Conservation (phyloP, 176 grass and related monocot genomes). For the Carex kokanica region DNA sequence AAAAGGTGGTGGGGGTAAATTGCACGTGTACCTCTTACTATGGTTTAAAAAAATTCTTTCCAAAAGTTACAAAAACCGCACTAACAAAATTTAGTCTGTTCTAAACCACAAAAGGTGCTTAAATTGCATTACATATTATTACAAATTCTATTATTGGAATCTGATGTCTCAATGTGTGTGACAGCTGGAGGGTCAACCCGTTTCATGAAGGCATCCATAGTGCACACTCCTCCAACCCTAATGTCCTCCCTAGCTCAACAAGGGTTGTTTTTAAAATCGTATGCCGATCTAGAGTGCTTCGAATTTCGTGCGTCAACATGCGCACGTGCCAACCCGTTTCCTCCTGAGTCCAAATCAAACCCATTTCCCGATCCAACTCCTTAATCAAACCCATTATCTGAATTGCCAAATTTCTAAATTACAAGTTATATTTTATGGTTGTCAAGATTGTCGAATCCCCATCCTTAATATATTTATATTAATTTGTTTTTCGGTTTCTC, state of each 20-base stretch:
- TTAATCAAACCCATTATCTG: too few species aligned
- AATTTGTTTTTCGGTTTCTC: too few species aligned
- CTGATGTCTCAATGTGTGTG: constrained; percentile 55
- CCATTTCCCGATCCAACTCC: too few species aligned
- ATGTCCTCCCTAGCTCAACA: constrained; percentile 53
- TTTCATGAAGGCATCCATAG: constrained; percentile 53
- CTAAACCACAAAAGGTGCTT: not conserved
- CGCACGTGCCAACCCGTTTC: too few species aligned
- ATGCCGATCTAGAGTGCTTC: too few species aligned
- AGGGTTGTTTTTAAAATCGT: too few species aligned
- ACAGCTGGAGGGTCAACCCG: constrained; percentile 55
- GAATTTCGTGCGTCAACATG: too few species aligned
- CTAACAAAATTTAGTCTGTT: not conserved
- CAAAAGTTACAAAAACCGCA: not conserved
- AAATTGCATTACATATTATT: not conserved
- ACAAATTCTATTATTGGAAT: constrained; percentile 9
- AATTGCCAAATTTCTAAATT: too few species aligned
- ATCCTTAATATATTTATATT: too few species aligned
- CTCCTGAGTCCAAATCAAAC: too few species aligned
- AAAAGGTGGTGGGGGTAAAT: not conserved
- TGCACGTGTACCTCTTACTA: not conserved
- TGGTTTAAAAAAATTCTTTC: not conserved
- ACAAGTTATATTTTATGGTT: too few species aligned
- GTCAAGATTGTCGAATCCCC: too few species aligned
- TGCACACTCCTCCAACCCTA: constrained; percentile 55